Conservation (phyloP, 352 stramenopile species). For the Pythium phragmiticola region DNA sequence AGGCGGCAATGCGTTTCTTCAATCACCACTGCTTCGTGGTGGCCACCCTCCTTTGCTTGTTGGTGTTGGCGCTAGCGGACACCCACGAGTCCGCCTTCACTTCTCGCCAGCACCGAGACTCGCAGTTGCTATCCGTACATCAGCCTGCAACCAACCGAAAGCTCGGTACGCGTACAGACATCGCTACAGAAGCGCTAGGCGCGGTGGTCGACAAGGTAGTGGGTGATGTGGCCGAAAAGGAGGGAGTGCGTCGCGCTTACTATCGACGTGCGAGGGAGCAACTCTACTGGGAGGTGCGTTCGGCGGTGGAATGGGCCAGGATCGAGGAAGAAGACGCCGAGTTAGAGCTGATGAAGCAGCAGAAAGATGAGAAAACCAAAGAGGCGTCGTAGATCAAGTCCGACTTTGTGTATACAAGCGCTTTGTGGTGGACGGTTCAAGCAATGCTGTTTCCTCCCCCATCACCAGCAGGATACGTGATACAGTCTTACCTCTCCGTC, state of each 20-base stretch:
- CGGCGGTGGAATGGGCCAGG: neutral
- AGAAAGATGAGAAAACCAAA: conserved; percentile 13
- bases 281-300: neutral
- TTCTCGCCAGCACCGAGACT: neutral
- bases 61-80: neutral
- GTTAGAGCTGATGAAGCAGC: conserved; percentile 19
- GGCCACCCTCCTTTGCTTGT: neutral
- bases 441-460: too few relatives aligned
- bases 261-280: conserved; percentile 3
- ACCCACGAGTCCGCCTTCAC: neutral
- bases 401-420: neutral
- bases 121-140: neutral
- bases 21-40: neutral
- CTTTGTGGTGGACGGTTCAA: neutral
- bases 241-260: conserved; percentile 2
- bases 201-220: conserved; percentile 1
- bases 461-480: neutral
- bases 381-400: neutral
- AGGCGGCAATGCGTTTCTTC: neutral
- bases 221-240: neutral
- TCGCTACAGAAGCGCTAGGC: neutral
- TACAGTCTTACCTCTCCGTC: neutral
- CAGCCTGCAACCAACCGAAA: neutral
- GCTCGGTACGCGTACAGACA: neutral
- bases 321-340: conserved; percentile 17